Conservation (phyloP, 306 rosid species). For the Dryas octopetala region DNA sequence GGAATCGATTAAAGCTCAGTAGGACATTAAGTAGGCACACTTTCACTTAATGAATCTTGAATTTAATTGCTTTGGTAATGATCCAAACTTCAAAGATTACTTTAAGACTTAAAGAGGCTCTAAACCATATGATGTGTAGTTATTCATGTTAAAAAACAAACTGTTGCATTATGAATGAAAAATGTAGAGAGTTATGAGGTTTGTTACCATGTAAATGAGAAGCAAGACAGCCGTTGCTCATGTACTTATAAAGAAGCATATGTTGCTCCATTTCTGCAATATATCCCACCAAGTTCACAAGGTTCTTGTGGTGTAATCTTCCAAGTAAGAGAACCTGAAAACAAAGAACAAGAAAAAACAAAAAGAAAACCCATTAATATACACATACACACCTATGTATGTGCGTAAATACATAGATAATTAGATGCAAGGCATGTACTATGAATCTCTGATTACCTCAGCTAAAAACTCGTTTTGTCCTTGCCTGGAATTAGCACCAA, state of each 20-base stretch:
- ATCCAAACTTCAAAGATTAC: too few species aligned
- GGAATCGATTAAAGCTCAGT: too few species aligned
- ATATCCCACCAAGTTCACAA: conserved; percentile 8
- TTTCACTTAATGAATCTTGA: too few species aligned
- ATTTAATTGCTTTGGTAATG: background rate
- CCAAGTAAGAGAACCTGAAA: conserved; percentile 13
- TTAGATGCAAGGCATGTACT: background rate
- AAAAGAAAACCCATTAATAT: too few species aligned
- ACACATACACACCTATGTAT: background rate
- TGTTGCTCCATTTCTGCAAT: conserved; percentile 9
- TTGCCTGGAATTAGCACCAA: conserved; percentile 8
- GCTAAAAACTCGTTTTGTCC: conserved; percentile 14
- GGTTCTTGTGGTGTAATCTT: conserved; percentile 20
- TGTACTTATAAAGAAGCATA: conserved; percentile 22
- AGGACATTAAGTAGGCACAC: too few species aligned
- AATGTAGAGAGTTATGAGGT: background rate
- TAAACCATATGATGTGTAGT: too few species aligned
- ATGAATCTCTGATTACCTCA: background rate
- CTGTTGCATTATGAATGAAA: background rate
- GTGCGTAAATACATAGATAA: background rate
- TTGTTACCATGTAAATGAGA: conserved; percentile 18
- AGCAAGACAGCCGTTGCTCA: conserved; percentile 16
- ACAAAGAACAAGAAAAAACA: background rate
- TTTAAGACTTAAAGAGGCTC: too few species aligned
- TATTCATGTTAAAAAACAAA: background rate